phyloP scores from a whole-genome alignment of 2,329 filamentous ascomycete genomes.

The Orbilia ellipsospora region DNA sequence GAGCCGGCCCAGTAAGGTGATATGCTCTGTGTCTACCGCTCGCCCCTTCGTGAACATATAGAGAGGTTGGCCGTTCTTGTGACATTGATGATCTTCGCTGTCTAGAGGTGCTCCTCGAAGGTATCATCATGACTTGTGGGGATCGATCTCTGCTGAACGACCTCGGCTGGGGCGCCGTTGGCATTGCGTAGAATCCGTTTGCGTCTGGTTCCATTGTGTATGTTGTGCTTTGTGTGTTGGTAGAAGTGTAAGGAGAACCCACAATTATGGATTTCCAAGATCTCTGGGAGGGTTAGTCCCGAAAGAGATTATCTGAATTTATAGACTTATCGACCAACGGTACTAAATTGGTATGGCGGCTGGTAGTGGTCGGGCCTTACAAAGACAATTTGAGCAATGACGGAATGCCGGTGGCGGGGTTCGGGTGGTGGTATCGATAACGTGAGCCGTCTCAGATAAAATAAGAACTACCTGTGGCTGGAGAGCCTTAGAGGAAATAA shows the following conservation, averaged over 20 bases:
- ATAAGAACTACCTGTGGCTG: conserved; percentile 44
- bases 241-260: conserved; percentile 23
- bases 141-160: conserved; percentile 52
- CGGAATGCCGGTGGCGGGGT: conserved; percentile 53
- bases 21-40: conserved; percentile 47
- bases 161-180: conserved; percentile 39
- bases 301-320: conserved; percentile 14
- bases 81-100: conserved; percentile 43
- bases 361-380: conserved; percentile 11
- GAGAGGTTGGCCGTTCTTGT: conserved; percentile 50
- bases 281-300: conserved; percentile 12
- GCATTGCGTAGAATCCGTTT: conserved; percentile 54
- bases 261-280: conserved; percentile 5
- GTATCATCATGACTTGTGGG: conserved; percentile 47
- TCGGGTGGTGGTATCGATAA: conserved; percentile 53
- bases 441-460: conserved; percentile 52
- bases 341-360: conserved; percentile 12
- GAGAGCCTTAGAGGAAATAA: conserved; percentile 10
- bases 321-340: conserved; percentile 23
- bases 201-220: conserved; percentile 48
- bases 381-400: conserved; percentile 24
- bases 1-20: conserved; percentile 52
- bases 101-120: conserved; percentile 45
- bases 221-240: conserved; percentile 14
- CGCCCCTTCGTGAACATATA: conserved; percentile 52